Base-by-base conservation (phyloP, 1,284 basidiomycete species). In the Puccinia horiana region DNA sequence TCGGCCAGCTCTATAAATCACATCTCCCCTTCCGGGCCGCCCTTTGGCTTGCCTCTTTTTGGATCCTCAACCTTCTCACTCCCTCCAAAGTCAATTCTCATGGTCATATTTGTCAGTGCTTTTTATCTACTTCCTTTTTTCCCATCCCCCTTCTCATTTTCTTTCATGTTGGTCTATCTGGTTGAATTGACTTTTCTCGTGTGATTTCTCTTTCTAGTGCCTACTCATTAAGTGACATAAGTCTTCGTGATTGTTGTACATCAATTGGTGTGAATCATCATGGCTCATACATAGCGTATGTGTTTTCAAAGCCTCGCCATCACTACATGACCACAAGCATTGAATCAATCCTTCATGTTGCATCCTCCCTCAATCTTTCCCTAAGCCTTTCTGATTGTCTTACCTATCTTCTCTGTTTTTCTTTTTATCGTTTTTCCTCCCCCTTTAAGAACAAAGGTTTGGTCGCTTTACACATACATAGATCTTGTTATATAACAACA, bases 21-120 rank as follows among this genome's bases (percentile, higher is more conserved):
- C 35, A 37, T 32, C 23, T 81, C 16, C 52, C 61, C 26, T 81
- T 61, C 29, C 37, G 78, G 26, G 65, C 70, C 16, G 11, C 26
- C 14, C 26, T 73, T 20, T 72, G 69, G 52, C 40, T 81, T 8
- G 18, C 52, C 44, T 56, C 18, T 11, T 81, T 73, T 23, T 81
- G 78, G 78, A 61, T 81, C 44, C 44, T 81, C 37, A 81, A 81
- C 78, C 58, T 81, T 16, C 56, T 81, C 49, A 72, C 69, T 20
- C 78, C 78, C 9, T 47, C 52, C 44, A 47, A 81, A 49, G 49
- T 70, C 23, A 63, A 58, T 42, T 72, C 67, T 29, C 69, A 63
- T 81, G 78, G 78, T 9, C 78, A 81, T 63, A 81, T 74, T 42
- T 37, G 78, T 81, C 18, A 73, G 78, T 81, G 37, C 16, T 49